phyloP scores from a whole-genome alignment of 176 grass and related monocot genomes.

The Stipa capillata region DNA sequence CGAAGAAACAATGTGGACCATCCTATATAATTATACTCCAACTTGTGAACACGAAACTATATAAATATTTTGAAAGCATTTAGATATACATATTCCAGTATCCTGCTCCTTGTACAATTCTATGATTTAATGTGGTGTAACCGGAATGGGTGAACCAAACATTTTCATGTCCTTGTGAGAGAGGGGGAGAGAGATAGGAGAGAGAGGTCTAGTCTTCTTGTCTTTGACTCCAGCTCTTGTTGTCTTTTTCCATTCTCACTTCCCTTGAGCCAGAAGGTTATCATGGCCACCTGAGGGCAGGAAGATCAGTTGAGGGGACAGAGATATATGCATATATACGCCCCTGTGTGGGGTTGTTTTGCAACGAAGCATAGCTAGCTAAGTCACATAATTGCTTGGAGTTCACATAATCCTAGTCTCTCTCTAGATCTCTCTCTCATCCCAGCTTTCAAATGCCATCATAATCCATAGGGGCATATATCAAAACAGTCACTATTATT shows the following conservation, averaged over 20 bases:
- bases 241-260: slow-evolving; percentile 54
- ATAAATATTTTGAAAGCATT: background rate
- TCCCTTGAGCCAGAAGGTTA: slow-evolving; percentile 87
- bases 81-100: background rate
- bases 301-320: slow-evolving; percentile 39
- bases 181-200: background rate
- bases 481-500: slow-evolving; percentile 29
- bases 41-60: background rate
- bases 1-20: background rate
- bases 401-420: slow-evolving; percentile 60
- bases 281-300: slow-evolving; percentile 48
- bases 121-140: background rate
- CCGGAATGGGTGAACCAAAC: slow-evolving; percentile 16
- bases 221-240: slow-evolving; percentile 99
- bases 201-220: slow-evolving; percentile 54
- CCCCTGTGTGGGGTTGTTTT: slow-evolving; percentile 56
- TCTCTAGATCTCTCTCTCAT: slow-evolving; percentile 7
- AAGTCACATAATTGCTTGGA: slow-evolving; percentile 68
- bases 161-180: background rate
- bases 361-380: slow-evolving; percentile 54
- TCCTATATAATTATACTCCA: background rate
- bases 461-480: slow-evolving; percentile 26
- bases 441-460: slow-evolving; percentile 23
- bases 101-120: background rate
- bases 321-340: slow-evolving; percentile 27